These are phyloP conservation scores for Pestalotiopsis sp. DNA, from an alignment of 2,329 filamentous ascomycete species.

Conservation along the genomic window DNA sequence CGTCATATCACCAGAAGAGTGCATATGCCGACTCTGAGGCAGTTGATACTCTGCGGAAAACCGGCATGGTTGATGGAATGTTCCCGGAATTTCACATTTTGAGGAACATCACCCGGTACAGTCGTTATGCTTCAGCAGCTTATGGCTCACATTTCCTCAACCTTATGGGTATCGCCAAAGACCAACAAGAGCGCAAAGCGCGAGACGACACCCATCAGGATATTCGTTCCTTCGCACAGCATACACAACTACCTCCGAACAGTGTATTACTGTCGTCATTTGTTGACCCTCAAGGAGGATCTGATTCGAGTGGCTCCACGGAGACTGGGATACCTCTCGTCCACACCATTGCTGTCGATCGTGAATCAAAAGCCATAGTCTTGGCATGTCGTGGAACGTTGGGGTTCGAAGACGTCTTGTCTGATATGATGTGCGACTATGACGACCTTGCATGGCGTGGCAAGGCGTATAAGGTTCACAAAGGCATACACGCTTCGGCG, in stretches of 20 bases:
- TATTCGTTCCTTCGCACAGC: slow-evolving; percentile 65
- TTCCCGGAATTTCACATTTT: slow-evolving; percentile 64
- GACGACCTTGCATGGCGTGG: slow-evolving; percentile 68
- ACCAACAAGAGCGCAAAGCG: slow-evolving; percentile 45
- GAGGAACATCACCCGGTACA: slow-evolving; percentile 65
- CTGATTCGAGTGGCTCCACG: slow-evolving; percentile 66
- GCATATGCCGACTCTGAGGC: slow-evolving; percentile 52
- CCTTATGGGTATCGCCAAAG: slow-evolving; percentile 62
- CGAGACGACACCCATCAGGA: slow-evolving; percentile 59
- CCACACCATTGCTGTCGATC: slow-evolving; percentile 74
- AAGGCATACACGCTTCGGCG: slow-evolving; percentile 74
- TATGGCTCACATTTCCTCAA: slow-evolving; percentile 68
- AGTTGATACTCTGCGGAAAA: slow-evolving; percentile 50
- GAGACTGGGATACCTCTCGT: slow-evolving; percentile 71
- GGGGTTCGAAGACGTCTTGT: slow-evolving; percentile 74
- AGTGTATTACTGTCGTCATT: slow-evolving; percentile 72
- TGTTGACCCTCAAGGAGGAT: slow-evolving; percentile 69
- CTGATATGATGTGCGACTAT: slow-evolving; percentile 76
- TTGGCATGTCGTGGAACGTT: slow-evolving; percentile 74
- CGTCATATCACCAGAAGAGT: slow-evolving; percentile 51
- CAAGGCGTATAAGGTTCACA: slow-evolving; percentile 70
- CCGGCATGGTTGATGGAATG: slow-evolving; percentile 59
- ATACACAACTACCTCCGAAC: slow-evolving; percentile 60
- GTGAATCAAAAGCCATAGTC: slow-evolving; percentile 72
- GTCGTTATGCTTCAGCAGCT: slow-evolving; percentile 68